These are phyloP conservation scores for Ceratobasidium sp. DNA, from an alignment of 1,284 basidiomycete species.

Conservation along the genomic window DNA sequence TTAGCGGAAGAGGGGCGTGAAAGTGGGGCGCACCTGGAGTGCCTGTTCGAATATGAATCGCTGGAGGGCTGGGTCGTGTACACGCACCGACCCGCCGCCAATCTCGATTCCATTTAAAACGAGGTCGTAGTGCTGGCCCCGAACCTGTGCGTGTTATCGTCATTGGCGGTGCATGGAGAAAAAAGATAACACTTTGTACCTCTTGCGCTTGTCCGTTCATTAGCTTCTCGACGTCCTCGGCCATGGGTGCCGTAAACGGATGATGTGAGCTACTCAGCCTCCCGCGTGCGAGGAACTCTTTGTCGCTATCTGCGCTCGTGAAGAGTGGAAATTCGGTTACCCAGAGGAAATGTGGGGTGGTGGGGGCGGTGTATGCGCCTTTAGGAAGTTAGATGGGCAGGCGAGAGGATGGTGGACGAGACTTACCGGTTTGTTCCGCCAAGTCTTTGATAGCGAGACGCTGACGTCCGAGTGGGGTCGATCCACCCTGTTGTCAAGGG, in stretches of 20 bases:
- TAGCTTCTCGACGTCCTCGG: slow-evolving; percentile 75
- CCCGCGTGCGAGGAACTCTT: slow-evolving; percentile 83
- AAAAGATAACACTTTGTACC: slow-evolving; percentile 57
- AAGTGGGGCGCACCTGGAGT: slow-evolving; percentile 68
- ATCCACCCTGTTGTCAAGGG: slow-evolving; percentile 73
- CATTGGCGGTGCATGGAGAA: slow-evolving; percentile 27
- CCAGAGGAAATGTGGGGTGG: slow-evolving; percentile 88
- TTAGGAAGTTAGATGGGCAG: slow-evolving; percentile 17
- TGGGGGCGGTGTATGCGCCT: slow-evolving; percentile 67
- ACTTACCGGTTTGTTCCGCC: slow-evolving; percentile 70
- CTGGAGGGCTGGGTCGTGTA: slow-evolving; percentile 90
- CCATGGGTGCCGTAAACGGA: slow-evolving; percentile 97
- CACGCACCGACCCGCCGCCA: slow-evolving; percentile 91
- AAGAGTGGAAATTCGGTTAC: slow-evolving; percentile 96
- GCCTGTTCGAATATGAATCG: slow-evolving; percentile 82
- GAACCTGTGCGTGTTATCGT: slow-evolving; percentile 64
- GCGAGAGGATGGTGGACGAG: neutral
- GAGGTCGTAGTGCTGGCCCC: slow-evolving; percentile 97
- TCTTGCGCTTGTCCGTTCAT: slow-evolving; percentile 68
- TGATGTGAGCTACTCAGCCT: slow-evolving; percentile 93
- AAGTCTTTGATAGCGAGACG: slow-evolving; percentile 74
- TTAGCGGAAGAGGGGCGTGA: neutral
- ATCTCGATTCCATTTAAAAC: slow-evolving; percentile 96
- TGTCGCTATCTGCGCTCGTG: slow-evolving; percentile 88
- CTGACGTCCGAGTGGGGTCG: slow-evolving; percentile 80